Evolutionary conservation across 768 basidiomycete species (phyloP), one percentile per base, ranked within the genome.

Genomic region (Amanita muscaria): DNA sequence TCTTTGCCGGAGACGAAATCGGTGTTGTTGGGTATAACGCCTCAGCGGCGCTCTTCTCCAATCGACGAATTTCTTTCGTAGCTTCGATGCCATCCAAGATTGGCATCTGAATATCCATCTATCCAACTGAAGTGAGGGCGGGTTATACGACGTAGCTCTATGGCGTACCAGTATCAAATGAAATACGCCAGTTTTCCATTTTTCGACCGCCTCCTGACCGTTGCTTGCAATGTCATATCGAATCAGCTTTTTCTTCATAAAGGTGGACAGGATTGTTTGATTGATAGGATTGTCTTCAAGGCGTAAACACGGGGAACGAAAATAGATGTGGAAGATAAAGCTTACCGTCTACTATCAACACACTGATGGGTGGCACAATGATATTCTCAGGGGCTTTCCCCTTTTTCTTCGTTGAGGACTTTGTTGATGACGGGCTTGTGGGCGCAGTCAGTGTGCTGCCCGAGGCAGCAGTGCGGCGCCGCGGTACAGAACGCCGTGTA

Each of bases 61-160:
- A 63, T 43, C 80, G 77, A 41, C 96, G 75, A 47, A 99, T 99
- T 61, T 93, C 88, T 55, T 91, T 92, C 3, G 96, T 99, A 5
- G 96, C 96, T 59, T 89, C 80, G 39, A 98, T 96, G 25, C 96
- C 96, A 63, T 94, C 90, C 88, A 96, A 98, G 53, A 98, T 83
- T 7, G 96, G 96, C 79, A 99, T 92, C 64, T 98, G 94, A 43
- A 99, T 98, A 67, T 99, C 96, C 96, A 99, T 99, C 94, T 97
- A 18, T 14, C n/a, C 24, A 32, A 34, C 52, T 3, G 48, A 22
- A 25, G 30, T 36, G 34, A 44, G 30, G 41, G 38, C 51, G 37
- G n/a, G 61, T 29, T 59, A 46, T 18, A 49, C 25, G 27, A 45
- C 30, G 10, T 12, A 38, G 22, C 23, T 39, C 34, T 46, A 44